Evolutionary conservation across 495 filamentous ascomycete genomes (phyloP).

Genomic region (Xylaria telfairii): DNA sequence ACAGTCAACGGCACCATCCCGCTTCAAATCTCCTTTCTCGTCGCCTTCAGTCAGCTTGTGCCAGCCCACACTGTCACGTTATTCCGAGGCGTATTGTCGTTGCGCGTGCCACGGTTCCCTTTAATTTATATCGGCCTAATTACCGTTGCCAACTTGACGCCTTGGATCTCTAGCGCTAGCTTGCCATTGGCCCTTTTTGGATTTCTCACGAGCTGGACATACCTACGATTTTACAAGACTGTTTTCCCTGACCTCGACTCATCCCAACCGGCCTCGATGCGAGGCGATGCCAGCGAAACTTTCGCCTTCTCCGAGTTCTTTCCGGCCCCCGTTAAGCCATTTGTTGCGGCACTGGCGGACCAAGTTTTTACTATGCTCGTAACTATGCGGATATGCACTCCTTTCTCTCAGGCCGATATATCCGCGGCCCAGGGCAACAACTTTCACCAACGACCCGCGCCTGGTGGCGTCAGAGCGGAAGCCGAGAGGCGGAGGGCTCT

Average conservation of each 20-base stretch:
- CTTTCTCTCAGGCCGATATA: slow-evolving; percentile 86
- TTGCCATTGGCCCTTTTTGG: slow-evolving; percentile 80
- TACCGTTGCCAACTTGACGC: slow-evolving; percentile 75
- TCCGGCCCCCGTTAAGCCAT: slow-evolving; percentile 81
- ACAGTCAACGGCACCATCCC: slow-evolving; percentile 88
- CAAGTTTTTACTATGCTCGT: slow-evolving; percentile 77
- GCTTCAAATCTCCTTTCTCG: slow-evolving; percentile 91
- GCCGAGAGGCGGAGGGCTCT: slow-evolving; percentile 88
- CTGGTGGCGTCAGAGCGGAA: slow-evolving; percentile 77
- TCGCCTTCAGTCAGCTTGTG: slow-evolving; percentile 97
- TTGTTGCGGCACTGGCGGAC: slow-evolving; percentile 74
- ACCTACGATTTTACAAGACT: slow-evolving; percentile 91
- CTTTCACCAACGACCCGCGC: slow-evolving; percentile 62
- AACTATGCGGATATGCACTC: slow-evolving; percentile 74
- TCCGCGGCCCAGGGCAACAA: slow-evolving; percentile 66
- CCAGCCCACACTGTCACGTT: slow-evolving; percentile 97
- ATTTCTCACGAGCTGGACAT: slow-evolving; percentile 90
- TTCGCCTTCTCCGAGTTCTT: slow-evolving; percentile 96
- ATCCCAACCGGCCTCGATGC: slow-evolving; percentile 67
- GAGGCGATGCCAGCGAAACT: slow-evolving; percentile 92
- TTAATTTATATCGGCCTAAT: slow-evolving; percentile 82
- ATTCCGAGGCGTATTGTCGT: slow-evolving; percentile 82
- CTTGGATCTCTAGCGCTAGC: slow-evolving; percentile 85
- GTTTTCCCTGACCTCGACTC: slow-evolving; percentile 66
- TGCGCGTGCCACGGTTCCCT: slow-evolving; percentile 90